Conservation (phyloP, 1,284 basidiomycete genomes). For the Exobasidium rhododendri region DNA sequence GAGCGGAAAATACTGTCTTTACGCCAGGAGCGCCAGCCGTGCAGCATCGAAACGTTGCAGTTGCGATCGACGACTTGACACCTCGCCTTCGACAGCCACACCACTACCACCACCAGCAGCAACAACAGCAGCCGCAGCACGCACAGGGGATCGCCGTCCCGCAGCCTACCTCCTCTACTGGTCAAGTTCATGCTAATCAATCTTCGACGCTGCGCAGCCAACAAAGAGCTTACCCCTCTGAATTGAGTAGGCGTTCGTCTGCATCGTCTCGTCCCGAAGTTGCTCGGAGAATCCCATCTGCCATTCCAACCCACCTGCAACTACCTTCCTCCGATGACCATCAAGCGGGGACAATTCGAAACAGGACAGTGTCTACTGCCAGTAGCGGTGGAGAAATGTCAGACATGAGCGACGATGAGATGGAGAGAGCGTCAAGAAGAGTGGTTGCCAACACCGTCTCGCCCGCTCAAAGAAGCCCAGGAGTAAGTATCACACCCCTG, state of each 20-base stretch:
- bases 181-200: not conserved
- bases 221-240: not conserved
- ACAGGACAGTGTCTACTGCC: conserved; percentile 1
- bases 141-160: not conserved
- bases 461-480: conserved; percentile 26
- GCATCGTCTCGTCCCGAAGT: not conserved
- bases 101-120: not conserved
- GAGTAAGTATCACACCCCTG: conserved; percentile 10
- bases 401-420: conserved; percentile 43
- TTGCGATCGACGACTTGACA: not conserved
- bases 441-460: conserved; percentile 25
- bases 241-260: not conserved
- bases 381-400: conserved; percentile 25
- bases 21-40: not conserved
- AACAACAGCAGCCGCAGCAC: not conserved
- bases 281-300: conserved; percentile 6
- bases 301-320: conserved; percentile 10
- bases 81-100: not conserved
- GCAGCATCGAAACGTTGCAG: not conserved
- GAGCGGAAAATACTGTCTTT: not conserved
- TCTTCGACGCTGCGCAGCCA: not conserved
- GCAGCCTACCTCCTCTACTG: not conserved
- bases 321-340: not conserved
- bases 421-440: conserved; percentile 30
- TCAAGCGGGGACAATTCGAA: not conserved